Base-by-base conservation (phyloP, 129 eudicot species). In the Lactuca saligna region DNA sequence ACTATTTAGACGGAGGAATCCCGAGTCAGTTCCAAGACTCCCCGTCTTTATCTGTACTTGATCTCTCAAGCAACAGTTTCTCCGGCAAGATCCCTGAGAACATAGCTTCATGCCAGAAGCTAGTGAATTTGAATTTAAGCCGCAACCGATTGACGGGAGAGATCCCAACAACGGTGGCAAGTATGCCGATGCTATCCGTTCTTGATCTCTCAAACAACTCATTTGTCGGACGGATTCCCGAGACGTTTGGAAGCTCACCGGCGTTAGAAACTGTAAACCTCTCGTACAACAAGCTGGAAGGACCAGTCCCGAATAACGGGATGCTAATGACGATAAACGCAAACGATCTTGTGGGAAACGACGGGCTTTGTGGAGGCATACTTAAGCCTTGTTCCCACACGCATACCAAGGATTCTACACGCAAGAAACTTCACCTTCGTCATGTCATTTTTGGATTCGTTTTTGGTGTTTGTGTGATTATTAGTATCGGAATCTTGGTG, bases 121-220 rank as follows among this genome's bases (percentile, higher is more conserved):
- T 92, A 10, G 96, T 88, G 72, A 84, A 70, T 54, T 57, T 92
- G 56, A 89, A 84, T 73, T 77, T 93, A 53, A 50, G 83, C 48
- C 77, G 70, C 57, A 93, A 93, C 54, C 53, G 75, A 14, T 68
- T 93, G 9, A 69, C 81, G 0, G 97, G 98, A 12, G 92, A 89
- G 66, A 93, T 93, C 57, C 98, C 98, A 3, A 38, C 16, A 38
- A 17, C 81, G 8, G 6, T 93, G 48, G 87, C 88, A 66, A 75
- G 79, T 17, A 84, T 89, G 90, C 83, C 95, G 2, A 81, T 92
- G 51, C 53, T 93, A 60, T 72, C 95, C 15, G 57, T 87, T 69
- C 90, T 93, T 14, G 98, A 92, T 73, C 71, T 92, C 16, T 88
- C 98, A 9, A 84, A 85, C 42, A 92, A 92, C 46, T 82, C 91